phyloP scores from a whole-genome alignment of 768 basidiomycete genomes.

The Collybia sp. region DNA sequence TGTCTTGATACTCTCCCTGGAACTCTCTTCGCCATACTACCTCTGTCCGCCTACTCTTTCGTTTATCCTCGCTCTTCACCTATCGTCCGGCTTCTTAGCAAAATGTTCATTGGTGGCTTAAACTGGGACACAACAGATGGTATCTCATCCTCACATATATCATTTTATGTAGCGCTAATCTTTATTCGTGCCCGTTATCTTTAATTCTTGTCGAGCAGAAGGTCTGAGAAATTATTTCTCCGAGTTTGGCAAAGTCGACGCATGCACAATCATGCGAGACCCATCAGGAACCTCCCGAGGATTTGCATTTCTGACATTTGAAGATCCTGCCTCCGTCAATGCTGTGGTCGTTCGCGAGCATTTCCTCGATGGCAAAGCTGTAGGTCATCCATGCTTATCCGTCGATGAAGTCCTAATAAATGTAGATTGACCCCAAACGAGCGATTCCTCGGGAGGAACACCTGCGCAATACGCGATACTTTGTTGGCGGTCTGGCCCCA shows the following conservation, averaged over 20 bases:
- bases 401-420: conserved; percentile 1
- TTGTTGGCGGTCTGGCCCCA: conserved; percentile 73
- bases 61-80: conserved; percentile 16
- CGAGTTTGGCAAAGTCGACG: conserved; percentile 80
- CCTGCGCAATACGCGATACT: conserved; percentile 69
- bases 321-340: conserved; percentile 58
- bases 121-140: conserved; percentile 53
- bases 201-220: conserved; percentile 35
- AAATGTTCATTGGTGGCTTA: conserved; percentile 59
- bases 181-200: conserved; percentile 16
- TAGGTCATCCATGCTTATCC: conserved; percentile 20
- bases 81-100: conserved; percentile 44
- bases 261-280: conserved; percentile 86
- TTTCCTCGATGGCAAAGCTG: conserved; percentile 73
- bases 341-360: conserved; percentile 66
- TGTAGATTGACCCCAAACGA: conserved; percentile 83
- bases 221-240: conserved; percentile 68
- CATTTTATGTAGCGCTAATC: conserved; percentile 33
- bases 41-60: conserved; percentile 17
- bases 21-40: conserved; percentile 18
- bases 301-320: conserved; percentile 84
- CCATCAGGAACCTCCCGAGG: conserved; percentile 70
- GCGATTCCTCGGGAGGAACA: conserved; percentile 85
- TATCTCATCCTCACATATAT: conserved; percentile 36
- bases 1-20: conserved; percentile 13